Evolutionary conservation across 2,329 filamentous ascomycete species (phyloP).

Genomic region (Karstenula rhodostoma): DNA sequence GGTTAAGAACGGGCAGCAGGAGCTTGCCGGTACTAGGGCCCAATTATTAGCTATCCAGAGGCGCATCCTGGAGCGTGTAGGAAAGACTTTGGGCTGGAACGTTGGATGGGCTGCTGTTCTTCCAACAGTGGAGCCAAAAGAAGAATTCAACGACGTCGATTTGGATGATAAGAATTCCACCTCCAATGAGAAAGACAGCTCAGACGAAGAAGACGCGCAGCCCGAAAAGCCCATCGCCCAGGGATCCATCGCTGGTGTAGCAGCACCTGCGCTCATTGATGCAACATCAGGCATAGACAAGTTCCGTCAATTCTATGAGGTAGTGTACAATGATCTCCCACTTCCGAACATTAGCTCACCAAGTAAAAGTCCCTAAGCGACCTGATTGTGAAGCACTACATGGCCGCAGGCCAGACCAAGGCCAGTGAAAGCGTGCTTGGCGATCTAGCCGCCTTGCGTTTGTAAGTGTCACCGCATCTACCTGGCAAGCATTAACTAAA

Average conservation of each 20-base stretch:
- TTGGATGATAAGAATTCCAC: slow-evolving; percentile 40
- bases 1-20: slow-evolving; percentile 71
- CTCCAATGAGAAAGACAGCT: slow-evolving; percentile 24
- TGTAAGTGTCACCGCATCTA: slow-evolving; percentile 44
- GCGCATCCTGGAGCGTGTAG: slow-evolving; percentile 78
- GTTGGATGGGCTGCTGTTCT: slow-evolving; percentile 71
- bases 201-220: slow-evolving; percentile 24
- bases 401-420: slow-evolving; percentile 78
- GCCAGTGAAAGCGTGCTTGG: slow-evolving; percentile 80
- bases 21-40: slow-evolving; percentile 81
- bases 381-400: slow-evolving; percentile 82
- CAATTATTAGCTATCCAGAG: slow-evolving; percentile 83
- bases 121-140: slow-evolving; percentile 30
- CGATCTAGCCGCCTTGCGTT: slow-evolving; percentile 87
- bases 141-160: slow-evolving; percentile 49
- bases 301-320: slow-evolving; percentile 54
- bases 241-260: slow-evolving; percentile 39
- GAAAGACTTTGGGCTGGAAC: slow-evolving; percentile 75
- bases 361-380: slow-evolving; percentile 82
- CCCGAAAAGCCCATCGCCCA: slow-evolving; percentile 15
- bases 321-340: slow-evolving; percentile 17
- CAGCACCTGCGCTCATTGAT: slow-evolving; percentile 37
- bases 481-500: slow-evolving; percentile 13
- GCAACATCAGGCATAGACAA: slow-evolving; percentile 47
- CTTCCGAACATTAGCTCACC: slow-evolving; percentile 36